Evolutionary conservation across 23 red algal species (phyloP), one percentile per base, ranked within the genome.

Genomic region (Gracilaria domingensis): DNA sequence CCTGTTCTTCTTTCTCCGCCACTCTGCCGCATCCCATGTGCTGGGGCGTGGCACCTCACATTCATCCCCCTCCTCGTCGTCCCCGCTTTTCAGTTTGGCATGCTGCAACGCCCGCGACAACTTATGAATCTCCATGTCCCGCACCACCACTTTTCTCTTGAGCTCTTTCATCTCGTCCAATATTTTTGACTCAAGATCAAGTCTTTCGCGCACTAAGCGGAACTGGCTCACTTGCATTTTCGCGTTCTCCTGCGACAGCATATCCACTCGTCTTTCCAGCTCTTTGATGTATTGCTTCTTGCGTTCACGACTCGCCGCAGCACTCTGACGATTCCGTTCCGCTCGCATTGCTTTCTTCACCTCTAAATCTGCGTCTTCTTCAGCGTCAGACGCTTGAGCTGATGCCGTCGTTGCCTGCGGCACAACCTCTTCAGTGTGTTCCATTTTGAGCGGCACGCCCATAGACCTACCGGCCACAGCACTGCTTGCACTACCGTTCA

Each of bases 271-370:
- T 38, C 87, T 81, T 84, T 98, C 97, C n/a, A 98, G 87, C 65
- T 98, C 97, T 81, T 83, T 87, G 21, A 98, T 93, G 35, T 95
- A 82, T 17, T 93, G 92, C 71, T 93, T 95, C 48, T 91, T 95
- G 34, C 93, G 79, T 65, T 98, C 97, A 32, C 93, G 80, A 34
- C 93, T 95, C 33, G 97, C 97, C 8, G 97, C 97, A 29, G 97
- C 97, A 40, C 89, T 92, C 79, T 98, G 93, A 16, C 97, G 90
- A 51, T 98, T 98, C 51, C 97, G 86, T 80, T 98, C 93, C 18
- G 97, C 97, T 18, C 95, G 71, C 92, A 94, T 94, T 13, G 84
- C 92, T 44, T 88, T 94, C 56, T 88, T 94, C 49, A 73, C 75
- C 60, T 87, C 92, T 18, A 80, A 29, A 21, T 87, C 92, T 38